Conservation (phyloP, 2,329 filamentous ascomycete genomes). For the Colletotrichum paranaense region DNA sequence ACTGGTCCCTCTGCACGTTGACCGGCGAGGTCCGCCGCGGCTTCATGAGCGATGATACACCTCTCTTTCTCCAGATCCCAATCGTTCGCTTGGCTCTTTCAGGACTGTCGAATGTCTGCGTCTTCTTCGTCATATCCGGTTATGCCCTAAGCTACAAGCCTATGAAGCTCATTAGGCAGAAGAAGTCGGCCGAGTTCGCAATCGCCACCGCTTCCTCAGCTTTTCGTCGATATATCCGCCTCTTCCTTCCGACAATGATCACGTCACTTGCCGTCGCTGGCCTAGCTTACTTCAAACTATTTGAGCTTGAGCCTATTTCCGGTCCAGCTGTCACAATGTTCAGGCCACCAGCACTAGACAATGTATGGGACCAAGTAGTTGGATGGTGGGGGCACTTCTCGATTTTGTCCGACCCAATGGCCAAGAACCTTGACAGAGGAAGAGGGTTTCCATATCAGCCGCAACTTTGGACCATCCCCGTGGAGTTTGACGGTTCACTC, state of each 20-base stretch:
- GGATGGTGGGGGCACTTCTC: conserved; percentile 61
- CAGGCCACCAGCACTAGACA: conserved; percentile 36
- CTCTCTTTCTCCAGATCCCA: conserved; percentile 56
- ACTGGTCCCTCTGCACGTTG: not conserved
- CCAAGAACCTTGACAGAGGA: conserved; percentile 49
- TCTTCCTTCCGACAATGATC: conserved; percentile 59
- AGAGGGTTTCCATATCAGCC: conserved; percentile 57
- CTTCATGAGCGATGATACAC: not conserved
- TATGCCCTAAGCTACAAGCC: conserved; percentile 68
- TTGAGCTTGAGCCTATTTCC: not conserved
- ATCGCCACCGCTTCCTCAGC: conserved; percentile 59
- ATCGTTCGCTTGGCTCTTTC: conserved; percentile 64
- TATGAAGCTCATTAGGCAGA: conserved; percentile 55
- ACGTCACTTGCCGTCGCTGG: conserved; percentile 60
- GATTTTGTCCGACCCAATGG: conserved; percentile 60
- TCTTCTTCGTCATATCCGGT: conserved; percentile 74
- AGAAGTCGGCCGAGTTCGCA: conserved; percentile 51
- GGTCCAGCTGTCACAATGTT: not conserved
- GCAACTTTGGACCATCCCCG: conserved; percentile 72
- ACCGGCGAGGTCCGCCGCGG: not conserved
- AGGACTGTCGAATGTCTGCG: conserved; percentile 66
- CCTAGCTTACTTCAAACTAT: conserved; percentile 51
- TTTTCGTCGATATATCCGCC: conserved; percentile 63
- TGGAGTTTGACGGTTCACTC: conserved; percentile 69
- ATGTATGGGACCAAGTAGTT: conserved; percentile 51